Percentiles rank a stretch among this genome's conserved stretches.
Evolutionary conservation across 1,139 yeast genomes (phyloP).

Genomic region (Geotrichum australiense): DNA sequence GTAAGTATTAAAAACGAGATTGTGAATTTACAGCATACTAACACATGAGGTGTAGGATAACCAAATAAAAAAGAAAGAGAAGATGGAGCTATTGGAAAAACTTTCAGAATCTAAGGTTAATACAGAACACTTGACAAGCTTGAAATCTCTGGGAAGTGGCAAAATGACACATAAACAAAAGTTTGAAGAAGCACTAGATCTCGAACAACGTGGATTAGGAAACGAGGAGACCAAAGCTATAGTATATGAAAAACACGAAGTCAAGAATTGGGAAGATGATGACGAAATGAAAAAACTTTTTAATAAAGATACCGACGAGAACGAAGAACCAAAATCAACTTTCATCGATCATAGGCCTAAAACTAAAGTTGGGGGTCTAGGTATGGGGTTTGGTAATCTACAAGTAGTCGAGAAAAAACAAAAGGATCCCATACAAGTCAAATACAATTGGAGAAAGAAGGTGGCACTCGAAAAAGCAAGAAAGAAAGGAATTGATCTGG

Average conservation of each 20-base stretch:
- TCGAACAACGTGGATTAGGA: constrained; percentile 69
- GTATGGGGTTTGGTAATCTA: constrained; percentile 62
- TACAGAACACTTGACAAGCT: constrained; percentile 57
- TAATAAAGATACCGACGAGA: constrained; percentile 21
- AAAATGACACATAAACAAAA: constrained; percentile 64
- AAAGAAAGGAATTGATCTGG: constrained; percentile 29
- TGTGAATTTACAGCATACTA: too few relatives aligned
- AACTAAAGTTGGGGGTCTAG: constrained; percentile 57
- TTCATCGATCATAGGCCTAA: constrained; percentile 71
- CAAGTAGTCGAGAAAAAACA: constrained; percentile 40
- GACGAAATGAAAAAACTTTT: constrained; percentile 21
- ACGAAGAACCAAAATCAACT: constrained; percentile 37
- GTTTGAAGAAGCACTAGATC: constrained; percentile 64
- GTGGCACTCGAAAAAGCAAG: constrained; percentile 41
- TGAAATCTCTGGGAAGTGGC: constrained; percentile 74
- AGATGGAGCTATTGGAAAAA: constrained; percentile 67
- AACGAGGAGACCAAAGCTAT: constrained; percentile 56
- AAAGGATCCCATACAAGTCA: too few relatives aligned
- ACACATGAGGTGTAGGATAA: constrained; percentile 71
- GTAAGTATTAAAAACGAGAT: constrained; percentile 27
- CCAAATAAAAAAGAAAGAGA: constrained; percentile 85
- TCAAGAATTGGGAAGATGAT: constrained; percentile 56
- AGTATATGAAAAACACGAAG: constrained; percentile 62
- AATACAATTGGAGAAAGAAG: constrained; percentile 54
- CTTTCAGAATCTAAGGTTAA: constrained; percentile 61